Evolutionary conservation across 2,329 filamentous ascomycete species (phyloP).

Genomic region (Bimuria novae-zelandiae): DNA sequence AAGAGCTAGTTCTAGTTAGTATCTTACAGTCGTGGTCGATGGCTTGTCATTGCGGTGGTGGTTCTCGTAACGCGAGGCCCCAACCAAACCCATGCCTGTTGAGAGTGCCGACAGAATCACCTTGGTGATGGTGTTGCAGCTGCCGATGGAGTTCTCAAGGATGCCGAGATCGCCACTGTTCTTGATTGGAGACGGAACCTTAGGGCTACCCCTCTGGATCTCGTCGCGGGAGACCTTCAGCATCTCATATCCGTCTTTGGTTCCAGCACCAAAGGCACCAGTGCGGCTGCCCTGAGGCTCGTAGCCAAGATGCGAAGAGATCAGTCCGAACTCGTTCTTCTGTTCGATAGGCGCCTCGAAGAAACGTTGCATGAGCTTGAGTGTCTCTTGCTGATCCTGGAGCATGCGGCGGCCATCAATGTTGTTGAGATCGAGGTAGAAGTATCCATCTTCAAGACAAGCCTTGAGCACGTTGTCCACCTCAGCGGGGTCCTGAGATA

Average conservation of each 20-base stretch:
- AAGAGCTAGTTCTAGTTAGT: not conserved
- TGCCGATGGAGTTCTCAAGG: conserved; percentile 35
- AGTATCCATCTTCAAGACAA: conserved; percentile 60
- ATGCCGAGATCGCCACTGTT: conserved; percentile 31
- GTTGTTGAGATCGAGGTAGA: conserved; percentile 59
- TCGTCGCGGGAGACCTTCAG: conserved; percentile 40
- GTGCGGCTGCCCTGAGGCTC: conserved; percentile 37
- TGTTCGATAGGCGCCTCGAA: conserved; percentile 58
- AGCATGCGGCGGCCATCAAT: conserved; percentile 60
- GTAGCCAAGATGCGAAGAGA: conserved; percentile 59
- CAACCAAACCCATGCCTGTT: conserved; percentile 30
- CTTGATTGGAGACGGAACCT: conserved; percentile 31
- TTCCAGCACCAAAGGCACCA: conserved; percentile 33
- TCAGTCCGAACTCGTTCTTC: conserved; percentile 62
- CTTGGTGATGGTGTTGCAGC: conserved; percentile 37
- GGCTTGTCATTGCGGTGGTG: conserved; percentile 37
- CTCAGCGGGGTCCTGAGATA: conserved; percentile 60
- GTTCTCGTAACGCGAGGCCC: conserved; percentile 35
- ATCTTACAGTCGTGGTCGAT: conserved; percentile 35
- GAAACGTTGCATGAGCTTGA: conserved; percentile 62
- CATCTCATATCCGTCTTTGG: conserved; percentile 41
- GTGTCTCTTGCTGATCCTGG: conserved; percentile 57
- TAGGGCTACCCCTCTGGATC: conserved; percentile 34
- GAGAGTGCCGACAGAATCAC: conserved; percentile 55
- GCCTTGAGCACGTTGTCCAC: conserved; percentile 56